A percentile compares a stretch with the other conserved stretches of the same genome.
Evolutionary conservation across 805 yeast species (phyloP).

Genomic region (Metschnikowia aberdeeniae): DNA sequence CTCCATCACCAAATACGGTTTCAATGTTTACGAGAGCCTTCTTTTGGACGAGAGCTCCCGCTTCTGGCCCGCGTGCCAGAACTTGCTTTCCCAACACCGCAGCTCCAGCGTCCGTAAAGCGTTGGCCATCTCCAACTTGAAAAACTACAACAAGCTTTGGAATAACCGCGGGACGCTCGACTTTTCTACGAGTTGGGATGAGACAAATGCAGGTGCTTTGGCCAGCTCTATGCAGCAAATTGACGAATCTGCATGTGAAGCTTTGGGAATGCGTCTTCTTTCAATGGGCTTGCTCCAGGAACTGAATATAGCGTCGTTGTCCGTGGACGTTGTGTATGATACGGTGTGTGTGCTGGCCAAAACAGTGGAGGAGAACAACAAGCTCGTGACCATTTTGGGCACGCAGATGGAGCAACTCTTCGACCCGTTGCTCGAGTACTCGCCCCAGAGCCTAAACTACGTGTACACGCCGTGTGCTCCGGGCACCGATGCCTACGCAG

Average conservation of each 20-base stretch:
- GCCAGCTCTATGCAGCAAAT: conserved; percentile 64
- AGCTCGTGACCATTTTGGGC: conserved; percentile 71
- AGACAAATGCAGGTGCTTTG: conserved; percentile 75
- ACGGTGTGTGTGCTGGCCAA: conserved; percentile 37
- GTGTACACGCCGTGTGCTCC: conserved; percentile 59
- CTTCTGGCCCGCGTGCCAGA: conserved; percentile 76
- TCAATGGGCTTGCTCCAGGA: conserved; percentile 55
- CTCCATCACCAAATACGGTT: conserved; percentile 63
- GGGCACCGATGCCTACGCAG: neutral
- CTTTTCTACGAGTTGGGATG: conserved; percentile 58
- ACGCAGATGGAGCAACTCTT: conserved; percentile 83
- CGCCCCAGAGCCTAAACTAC: conserved; percentile 81
- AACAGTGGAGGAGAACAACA: conserved; percentile 62
- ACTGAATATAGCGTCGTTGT: conserved; percentile 45
- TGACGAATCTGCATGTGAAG: conserved; percentile 47
- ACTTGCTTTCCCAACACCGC: conserved; percentile 47
- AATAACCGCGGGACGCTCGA: conserved; percentile 26
- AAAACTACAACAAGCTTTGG: conserved; percentile 60
- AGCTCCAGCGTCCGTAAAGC: conserved; percentile 64
- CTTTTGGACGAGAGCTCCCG: conserved; percentile 42
- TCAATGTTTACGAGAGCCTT: conserved; percentile 35
- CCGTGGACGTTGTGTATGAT: conserved; percentile 71
- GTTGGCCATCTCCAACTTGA: conserved; percentile 68
- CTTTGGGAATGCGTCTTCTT: conserved; percentile 55
- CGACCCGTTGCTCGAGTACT: conserved; percentile 85